A percentile compares a stretch with the other conserved stretches of the same genome.
phyloP scores from a whole-genome alignment of 108 stramenopile genomes.

The Cyclotella kingstonii region DNA sequence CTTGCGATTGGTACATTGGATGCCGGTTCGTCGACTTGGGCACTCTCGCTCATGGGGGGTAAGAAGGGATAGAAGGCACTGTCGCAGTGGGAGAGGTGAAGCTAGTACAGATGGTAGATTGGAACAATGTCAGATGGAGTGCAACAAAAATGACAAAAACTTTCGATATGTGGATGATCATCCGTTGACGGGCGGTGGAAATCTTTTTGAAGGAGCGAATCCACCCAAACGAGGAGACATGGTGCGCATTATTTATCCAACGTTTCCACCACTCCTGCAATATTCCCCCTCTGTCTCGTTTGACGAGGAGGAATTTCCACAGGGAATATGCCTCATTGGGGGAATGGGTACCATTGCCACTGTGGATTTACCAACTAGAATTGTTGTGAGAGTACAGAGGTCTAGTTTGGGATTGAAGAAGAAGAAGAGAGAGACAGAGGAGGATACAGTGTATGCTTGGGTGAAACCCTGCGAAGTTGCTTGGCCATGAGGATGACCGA shows the following conservation, averaged over 20 bases:
- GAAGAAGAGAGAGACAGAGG: neutral
- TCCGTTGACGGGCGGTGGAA: neutral
- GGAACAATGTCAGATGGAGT: constrained; percentile 27
- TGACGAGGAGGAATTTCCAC: constrained; percentile 34
- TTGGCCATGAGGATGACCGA: too few species aligned
- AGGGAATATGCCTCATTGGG: constrained; percentile 37
- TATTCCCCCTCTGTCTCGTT: constrained; percentile 33
- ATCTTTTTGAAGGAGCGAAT: constrained; percentile 20
- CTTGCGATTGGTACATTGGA: too few species aligned
- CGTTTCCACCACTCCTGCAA: neutral
- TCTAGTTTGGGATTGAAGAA: constrained; percentile 25
- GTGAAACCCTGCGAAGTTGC: constrained; percentile 34
- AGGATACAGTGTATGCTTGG: constrained; percentile 39
- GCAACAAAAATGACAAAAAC: neutral
- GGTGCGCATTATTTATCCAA: constrained; percentile 30
- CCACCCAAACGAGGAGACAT: constrained; percentile 25
- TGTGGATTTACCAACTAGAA: constrained; percentile 33
- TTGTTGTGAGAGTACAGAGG: constrained; percentile 37
- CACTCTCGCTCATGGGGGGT: too few species aligned
- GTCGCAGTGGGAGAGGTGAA: too few species aligned
- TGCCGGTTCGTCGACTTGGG: too few species aligned
- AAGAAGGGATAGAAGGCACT: too few species aligned
- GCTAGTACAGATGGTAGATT: too few species aligned
- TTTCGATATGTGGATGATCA: neutral
- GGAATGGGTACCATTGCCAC: constrained; percentile 28